A percentile compares a stretch with the other conserved stretches of the same genome.
These are phyloP conservation scores for Geranium incanum DNA, from an alignment of 441 rosid species.

Conservation along the genomic window DNA sequence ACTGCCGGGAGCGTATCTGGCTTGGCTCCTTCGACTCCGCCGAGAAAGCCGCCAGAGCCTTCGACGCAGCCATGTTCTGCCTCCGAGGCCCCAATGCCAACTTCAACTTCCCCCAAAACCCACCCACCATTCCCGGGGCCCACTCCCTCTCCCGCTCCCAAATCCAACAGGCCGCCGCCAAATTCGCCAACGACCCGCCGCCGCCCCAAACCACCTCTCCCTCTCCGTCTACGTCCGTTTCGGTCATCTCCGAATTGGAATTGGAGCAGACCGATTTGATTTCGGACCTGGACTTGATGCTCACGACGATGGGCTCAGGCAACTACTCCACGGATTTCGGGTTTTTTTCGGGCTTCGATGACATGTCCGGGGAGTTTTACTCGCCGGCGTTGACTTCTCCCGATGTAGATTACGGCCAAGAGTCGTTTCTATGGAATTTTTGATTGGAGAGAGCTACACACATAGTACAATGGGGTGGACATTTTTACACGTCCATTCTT, in stretches of 20 bases:
- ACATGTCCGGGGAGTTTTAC: not conserved
- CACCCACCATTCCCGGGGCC: slow-evolving; percentile 38
- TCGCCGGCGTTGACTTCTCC: slow-evolving; percentile 3
- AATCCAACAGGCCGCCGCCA: slow-evolving; percentile 49
- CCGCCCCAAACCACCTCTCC: slow-evolving; percentile 11
- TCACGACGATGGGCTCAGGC: not conserved
- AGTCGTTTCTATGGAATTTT: slow-evolving; percentile 30
- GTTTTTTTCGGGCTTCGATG: slow-evolving; percentile 3
- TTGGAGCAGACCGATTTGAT: no score
- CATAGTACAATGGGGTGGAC: no score
- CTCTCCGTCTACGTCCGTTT: no score
- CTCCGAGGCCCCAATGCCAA: slow-evolving; percentile 57
- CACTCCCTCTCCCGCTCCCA: slow-evolving; percentile 38
- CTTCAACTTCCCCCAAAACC: slow-evolving; percentile 58
- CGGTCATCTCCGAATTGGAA: no score
- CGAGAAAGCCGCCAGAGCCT: slow-evolving; percentile 84
- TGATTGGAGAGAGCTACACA: not conserved
- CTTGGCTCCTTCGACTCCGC: slow-evolving; percentile 64
- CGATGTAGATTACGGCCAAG: not conserved
- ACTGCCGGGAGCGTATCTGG: slow-evolving; percentile 83
- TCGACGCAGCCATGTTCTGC: slow-evolving; percentile 73
- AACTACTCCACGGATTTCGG: not conserved
- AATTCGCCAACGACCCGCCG: slow-evolving; percentile 33
- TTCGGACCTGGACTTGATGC: no score
- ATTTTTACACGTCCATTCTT: no score